Evolutionary conservation across 176 grass and related monocot species (phyloP).

Genomic region (Zoysia japonica): DNA sequence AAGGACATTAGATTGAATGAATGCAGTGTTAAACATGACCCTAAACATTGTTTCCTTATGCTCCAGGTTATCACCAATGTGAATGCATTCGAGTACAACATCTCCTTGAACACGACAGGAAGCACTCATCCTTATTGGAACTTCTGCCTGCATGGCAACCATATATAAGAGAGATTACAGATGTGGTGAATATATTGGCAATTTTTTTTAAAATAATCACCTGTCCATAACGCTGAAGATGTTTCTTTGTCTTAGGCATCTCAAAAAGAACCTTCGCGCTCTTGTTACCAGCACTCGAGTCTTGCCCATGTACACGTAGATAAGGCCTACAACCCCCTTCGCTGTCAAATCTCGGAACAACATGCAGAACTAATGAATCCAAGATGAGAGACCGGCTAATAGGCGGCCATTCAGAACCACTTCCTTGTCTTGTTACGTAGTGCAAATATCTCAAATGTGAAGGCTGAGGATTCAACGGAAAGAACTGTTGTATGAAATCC

Average conservation of each 20-base stretch:
- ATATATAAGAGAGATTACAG: conserved; percentile 41
- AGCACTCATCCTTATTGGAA: conserved; percentile 40
- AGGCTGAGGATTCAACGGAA: conserved; percentile 83
- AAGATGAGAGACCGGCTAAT: conserved; percentile 58
- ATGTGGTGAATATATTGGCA: conserved; percentile 8
- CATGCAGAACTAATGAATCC: conserved; percentile 60
- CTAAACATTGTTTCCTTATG: conserved; percentile 81
- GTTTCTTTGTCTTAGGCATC: conserved; percentile 70
- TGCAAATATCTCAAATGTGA: conserved; percentile 96
- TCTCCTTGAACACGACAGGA: conserved; percentile 71
- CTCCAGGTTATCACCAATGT: conserved; percentile 64
- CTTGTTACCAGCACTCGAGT: conserved; percentile 68
- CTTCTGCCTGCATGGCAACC: conserved; percentile 53
- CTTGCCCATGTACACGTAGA: conserved; percentile 75
- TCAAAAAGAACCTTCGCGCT: conserved; percentile 76
- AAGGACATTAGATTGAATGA: conserved; percentile 79
- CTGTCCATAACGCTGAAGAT: conserved; percentile 74
- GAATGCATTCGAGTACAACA: conserved; percentile 90
- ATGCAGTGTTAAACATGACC: conserved; percentile 95
- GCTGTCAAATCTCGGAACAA: conserved; percentile 71
- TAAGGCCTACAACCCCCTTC: conserved; percentile 74
- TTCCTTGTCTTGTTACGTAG: conserved; percentile 81
- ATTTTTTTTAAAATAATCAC: conserved; percentile 39
- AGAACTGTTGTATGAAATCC: conserved; percentile 85
- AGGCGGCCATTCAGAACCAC: conserved; percentile 81